Base-by-base conservation (phyloP, 208 protist species). In the Crithidia expoeki region DNA sequence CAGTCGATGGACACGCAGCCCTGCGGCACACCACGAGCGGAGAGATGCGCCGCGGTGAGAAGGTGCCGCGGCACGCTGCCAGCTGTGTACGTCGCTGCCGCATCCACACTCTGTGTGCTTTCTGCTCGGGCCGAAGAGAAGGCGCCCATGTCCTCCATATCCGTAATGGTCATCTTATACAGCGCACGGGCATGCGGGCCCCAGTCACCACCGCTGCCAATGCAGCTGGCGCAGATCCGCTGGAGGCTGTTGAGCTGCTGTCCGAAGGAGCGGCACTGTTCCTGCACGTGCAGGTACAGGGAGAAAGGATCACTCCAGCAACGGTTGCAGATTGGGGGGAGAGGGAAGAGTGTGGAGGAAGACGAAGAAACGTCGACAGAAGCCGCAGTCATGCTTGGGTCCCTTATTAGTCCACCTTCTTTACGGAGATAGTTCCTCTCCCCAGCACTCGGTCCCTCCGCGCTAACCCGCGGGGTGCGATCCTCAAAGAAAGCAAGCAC, bases 1-100 rank as follows among this genome's bases (percentile, higher is more conserved):
- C 89, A 94, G 67, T 94, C 89, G 42, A 90, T 73, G 16, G 83
- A 91, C 27, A 80, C 73, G 63, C 89, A 94, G 19, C 79, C 71
- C 27, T 65, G 59, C 17, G 63, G 62, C 47, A 76, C 63, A 28
- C 63, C 72, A 11, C 30, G 21, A 12, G 72, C 11, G 3, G 72
- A 76, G 19, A 76, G 55, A 16, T 52, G 28, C 33, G 65, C 72
- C 14, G 72, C 63, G 6, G 34, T 36, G 1, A 67, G 36, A 7
- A 76, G 32, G 21, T 76, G 63, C 3, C 44, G 57, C 16, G 72
- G 63, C 4, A 51, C 44, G 12, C 63, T 67, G 38, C 64, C 64
- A 16, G 61, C 64, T 4, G 52, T 36, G n/a, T 12, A 32, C 30
- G 52, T 17, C 59, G 2, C 3, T 17, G 42, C 28, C 1, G 44